These are phyloP conservation scores for Tylopilus orsonianus DNA, from an alignment of 1,284 basidiomycete genomes.

Conservation along the genomic window DNA sequence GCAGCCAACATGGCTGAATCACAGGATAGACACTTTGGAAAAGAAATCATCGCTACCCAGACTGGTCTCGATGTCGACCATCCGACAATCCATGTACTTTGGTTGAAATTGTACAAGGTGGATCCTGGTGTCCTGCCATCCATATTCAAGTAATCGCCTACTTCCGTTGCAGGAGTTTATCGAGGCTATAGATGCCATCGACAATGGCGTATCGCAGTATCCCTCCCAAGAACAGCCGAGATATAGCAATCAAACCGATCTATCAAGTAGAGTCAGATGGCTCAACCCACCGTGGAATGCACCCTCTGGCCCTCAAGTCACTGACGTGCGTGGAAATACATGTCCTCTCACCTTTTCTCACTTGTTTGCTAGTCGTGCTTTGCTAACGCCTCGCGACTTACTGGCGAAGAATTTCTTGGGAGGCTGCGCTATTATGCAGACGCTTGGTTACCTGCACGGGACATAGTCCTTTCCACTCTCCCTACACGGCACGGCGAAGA, in stretches of 20 bases:
- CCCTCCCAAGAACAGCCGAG: conserved; percentile 57
- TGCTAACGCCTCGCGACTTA: conserved; percentile 75
- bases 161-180: conserved; percentile 71
- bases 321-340: conserved; percentile 57
- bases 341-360: conserved; percentile 5
- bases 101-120: conserved; percentile 88
- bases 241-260: conserved; percentile 79
- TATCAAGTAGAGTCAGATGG: conserved; percentile 76
- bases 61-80: conserved; percentile 55
- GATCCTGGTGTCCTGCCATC: background rate
- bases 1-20: conserved; percentile 3
- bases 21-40: conserved; percentile 81
- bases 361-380: conserved; percentile 61
- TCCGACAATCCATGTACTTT: conserved; percentile 70
- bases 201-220: conserved; percentile 91
- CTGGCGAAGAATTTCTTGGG: conserved; percentile 85
- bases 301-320: conserved; percentile 52
- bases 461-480: conserved; percentile 75
- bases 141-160: conserved; percentile 5
- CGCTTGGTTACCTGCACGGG: conserved; percentile 91
- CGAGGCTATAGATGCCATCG: conserved; percentile 93
- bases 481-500: conserved; percentile 63
- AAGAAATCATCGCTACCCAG: conserved; percentile 77
- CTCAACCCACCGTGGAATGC: conserved; percentile 96
- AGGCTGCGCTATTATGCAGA: conserved; percentile 83